Evolutionary conservation across 495 filamentous ascomycete species (phyloP), one percentile per base, ranked within the genome.

Genomic region (Neurospora intermedia): DNA sequence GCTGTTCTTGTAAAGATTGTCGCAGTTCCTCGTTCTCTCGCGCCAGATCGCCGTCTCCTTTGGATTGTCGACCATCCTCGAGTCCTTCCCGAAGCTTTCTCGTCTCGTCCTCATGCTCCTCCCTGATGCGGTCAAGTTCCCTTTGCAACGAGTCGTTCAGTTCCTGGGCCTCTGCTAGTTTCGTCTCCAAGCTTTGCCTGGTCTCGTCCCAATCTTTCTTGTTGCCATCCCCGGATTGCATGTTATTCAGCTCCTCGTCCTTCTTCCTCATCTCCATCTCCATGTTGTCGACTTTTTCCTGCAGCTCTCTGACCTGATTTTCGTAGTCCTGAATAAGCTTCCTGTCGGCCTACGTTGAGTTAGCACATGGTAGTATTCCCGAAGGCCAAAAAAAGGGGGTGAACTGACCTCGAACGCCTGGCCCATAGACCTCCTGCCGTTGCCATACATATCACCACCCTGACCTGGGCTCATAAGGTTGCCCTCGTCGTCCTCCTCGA

Each of bases 401-500:
- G 59, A 2, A 74, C 81, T 74, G 78, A 87, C 87, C 72, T 93
- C 90, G 35, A 86, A 85, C 38, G 75, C 84, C 46, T 82, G 81
- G 31, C 84, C 83, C 72, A 80, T 75, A 74, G 79, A 76, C 76
- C 70, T 82, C 84, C 78, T 91, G 86, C 69, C 91, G 74, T 71
- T 85, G 87, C 83, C 92, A 91, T 42, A 90, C 84, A 81, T 87
- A 72, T 92, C 89, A 69, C 91, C 91, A 23, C 89, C 88, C 16
- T 84, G 81, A 4, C 83, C 75, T 18, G 82, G 76, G 62, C 77
- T 81, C 42, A 70, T 72, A 3, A 79, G 80, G 48, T 78, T 82
- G 8, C 71, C 84, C 76, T 94, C 91, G 74, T 96, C 94, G 74
- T 97, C 96, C 81, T 99, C 96, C 80, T 99, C 96, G 18, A 98